Base-by-base conservation (phyloP, 2,329 filamentous ascomycete genomes). In the Calonectria multiphialidica region DNA sequence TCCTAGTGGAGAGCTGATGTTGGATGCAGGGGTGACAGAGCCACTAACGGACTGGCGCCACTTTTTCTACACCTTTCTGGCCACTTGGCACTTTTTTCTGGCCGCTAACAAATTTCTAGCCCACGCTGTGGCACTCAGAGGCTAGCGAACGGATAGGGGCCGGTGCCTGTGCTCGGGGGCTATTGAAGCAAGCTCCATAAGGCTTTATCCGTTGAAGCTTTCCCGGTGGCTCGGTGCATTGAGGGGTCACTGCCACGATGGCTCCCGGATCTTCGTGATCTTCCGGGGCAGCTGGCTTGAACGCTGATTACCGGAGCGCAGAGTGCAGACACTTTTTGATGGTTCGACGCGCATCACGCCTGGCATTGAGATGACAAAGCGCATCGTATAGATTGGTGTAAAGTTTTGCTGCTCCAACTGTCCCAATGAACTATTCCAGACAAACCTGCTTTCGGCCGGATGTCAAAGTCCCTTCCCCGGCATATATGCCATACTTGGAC, bases 21-120 rank as follows among this genome's bases (percentile, higher is more conserved):
- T 61, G 50, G 75, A 76, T 71, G 76, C 77, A 79, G 76, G 77
- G 77, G 77, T 47, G 49, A 33, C 42, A 44, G 61, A 35, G 35
- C 64, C 65, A 67, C 69, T 67, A 64, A 37, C 63, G 25, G 55
- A 15, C 59, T 49, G 72, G 66, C 49, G 72, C 77, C 74, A 75
- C 76, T 76, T 72, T 65, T 74, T 65, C 68, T 66, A 18, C 40
- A 72, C 28, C 21, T 47, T 47, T 70, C 35, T 73, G 68, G 72
- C 72, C 72, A 76, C 69, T 74, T 77, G 75, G 72, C 72, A 72
- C 72, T 74, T 74, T 70, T 70, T 64, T 68, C 23, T 62, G 40
- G 40, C 47, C 74, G 45, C 72, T 75, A 77, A 76, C 72, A 72
- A 68, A 63, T 71, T 63, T 64, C 40, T 59, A 63, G 59, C 62